phyloP scores from a whole-genome alignment of 495 filamentous ascomycete genomes.

The Aspergillus hancockii region DNA sequence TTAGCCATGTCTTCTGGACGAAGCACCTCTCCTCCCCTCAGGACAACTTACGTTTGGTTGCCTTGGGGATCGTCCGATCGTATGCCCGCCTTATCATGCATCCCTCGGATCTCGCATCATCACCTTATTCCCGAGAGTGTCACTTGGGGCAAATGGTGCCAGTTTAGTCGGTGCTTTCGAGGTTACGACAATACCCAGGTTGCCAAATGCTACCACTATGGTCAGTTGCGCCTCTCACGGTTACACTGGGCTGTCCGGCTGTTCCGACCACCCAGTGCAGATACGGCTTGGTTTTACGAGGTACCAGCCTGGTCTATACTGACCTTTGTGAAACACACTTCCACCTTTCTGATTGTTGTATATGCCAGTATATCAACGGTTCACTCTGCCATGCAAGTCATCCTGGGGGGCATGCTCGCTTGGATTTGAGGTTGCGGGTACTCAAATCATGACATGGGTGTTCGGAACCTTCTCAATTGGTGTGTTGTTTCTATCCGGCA shows the following conservation, averaged over 20 bases:
- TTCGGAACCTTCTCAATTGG: background rate
- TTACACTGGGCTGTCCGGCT: no score
- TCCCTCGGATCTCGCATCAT: background rate
- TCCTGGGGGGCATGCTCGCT: background rate
- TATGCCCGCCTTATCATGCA: background rate
- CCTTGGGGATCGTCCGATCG: background rate
- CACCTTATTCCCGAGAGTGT: background rate
- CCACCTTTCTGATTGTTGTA: background rate
- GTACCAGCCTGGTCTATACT: no score
- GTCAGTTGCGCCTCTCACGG: no score
- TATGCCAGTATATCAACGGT: background rate
- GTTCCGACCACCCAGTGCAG: no score
- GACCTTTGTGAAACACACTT: no score
- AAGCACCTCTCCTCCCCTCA: background rate
- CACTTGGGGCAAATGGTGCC: background rate
- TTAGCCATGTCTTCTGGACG: background rate
- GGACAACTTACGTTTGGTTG: background rate
- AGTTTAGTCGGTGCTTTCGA: no score
- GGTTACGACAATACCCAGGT: no score
- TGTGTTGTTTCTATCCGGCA: background rate
- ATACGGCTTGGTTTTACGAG: no score
- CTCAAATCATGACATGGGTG: background rate
- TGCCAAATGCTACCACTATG: no score
- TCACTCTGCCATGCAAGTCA: background rate
- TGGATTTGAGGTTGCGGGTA: background rate